Conservation (phyloP, 148 eudicot species). For the Camellia lanceoleosa region DNA sequence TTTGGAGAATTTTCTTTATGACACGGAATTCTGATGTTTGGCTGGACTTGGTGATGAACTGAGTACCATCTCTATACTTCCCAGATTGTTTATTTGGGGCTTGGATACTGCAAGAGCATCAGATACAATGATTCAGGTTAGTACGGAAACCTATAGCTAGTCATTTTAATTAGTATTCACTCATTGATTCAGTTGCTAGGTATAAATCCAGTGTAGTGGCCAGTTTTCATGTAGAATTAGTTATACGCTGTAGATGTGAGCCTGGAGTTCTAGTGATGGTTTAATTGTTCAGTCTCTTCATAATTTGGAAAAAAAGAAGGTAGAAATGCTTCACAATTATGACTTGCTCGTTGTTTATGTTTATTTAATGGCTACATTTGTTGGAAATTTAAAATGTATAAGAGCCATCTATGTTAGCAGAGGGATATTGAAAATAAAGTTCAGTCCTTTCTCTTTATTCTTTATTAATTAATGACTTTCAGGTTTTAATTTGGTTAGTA, state of each 20-base stretch:
- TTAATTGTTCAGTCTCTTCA: neutral
- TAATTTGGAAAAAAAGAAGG: neutral
- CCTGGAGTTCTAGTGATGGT: neutral
- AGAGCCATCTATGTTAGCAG: neutral
- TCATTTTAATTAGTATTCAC: neutral
- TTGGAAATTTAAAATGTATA: neutral
- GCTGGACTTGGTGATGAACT: neutral
- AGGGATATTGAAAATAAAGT: neutral
- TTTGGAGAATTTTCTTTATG: neutral
- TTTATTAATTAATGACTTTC: neutral
- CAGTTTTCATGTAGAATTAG: neutral
- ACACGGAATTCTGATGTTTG: constrained; percentile 12
- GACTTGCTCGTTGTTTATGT: neutral
- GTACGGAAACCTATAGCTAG: neutral
- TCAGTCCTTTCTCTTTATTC: neutral
- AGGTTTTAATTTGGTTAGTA: neutral
- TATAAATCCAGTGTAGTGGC: neutral
- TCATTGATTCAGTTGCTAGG: constrained; percentile 9
- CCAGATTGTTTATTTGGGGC: constrained; percentile 1
- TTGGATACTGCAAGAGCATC: neutral
- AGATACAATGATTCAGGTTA: constrained; percentile 5
- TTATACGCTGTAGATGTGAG: neutral
- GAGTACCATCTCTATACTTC: neutral
- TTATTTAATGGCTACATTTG: neutral
- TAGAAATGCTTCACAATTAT: no score